These are phyloP conservation scores for Chaetomiaceae sp. DNA, from an alignment of 2,329 filamentous ascomycete species.

Conservation along the genomic window DNA sequence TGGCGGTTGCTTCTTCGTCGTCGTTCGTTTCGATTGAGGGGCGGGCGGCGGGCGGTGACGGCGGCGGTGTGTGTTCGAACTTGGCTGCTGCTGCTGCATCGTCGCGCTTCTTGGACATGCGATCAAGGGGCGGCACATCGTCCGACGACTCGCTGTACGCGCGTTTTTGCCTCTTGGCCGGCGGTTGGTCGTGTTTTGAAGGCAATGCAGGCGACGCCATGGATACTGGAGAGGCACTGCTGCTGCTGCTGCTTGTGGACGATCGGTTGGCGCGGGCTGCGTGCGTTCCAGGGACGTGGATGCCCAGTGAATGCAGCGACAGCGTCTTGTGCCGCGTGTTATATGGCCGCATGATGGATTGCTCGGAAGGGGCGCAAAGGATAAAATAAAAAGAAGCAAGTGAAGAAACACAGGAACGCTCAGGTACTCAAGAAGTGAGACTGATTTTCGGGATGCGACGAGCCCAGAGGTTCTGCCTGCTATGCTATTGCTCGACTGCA, in stretches of 20 bases:
- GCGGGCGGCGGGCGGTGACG: slow-evolving; percentile 55
- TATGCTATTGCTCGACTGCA: slow-evolving; percentile 13
- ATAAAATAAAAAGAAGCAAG: too few relatives aligned
- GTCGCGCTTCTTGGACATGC: slow-evolving; percentile 31
- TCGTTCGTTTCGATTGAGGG: slow-evolving; percentile 40
- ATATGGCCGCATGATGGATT: slow-evolving; percentile 67
- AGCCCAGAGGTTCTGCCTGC: neutral
- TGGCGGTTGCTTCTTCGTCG: slow-evolving; percentile 20
- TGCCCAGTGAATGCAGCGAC: slow-evolving; percentile 86
- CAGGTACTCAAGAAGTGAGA: too few relatives aligned
- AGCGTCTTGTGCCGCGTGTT: slow-evolving; percentile 96
- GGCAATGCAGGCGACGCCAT: slow-evolving; percentile 31
- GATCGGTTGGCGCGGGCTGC: slow-evolving; percentile 50
- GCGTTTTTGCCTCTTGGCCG: slow-evolving; percentile 69
- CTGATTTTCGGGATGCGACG: slow-evolving; percentile 12
- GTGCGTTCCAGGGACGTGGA: slow-evolving; percentile 70
- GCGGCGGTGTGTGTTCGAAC: slow-evolving; percentile 72
- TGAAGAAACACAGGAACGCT: slow-evolving; percentile 1
- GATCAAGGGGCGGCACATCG: slow-evolving; percentile 26
- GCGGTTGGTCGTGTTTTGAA: slow-evolving; percentile 34
- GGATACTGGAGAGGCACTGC: slow-evolving; percentile 25
- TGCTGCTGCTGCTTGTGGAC: slow-evolving; percentile 16
- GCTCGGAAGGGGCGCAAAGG: neutral
- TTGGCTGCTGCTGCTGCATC: slow-evolving; percentile 33
- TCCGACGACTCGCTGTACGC: slow-evolving; percentile 55